Base-by-base conservation (phyloP, 805 yeast species). In the Brettanomyces anomalus region DNA sequence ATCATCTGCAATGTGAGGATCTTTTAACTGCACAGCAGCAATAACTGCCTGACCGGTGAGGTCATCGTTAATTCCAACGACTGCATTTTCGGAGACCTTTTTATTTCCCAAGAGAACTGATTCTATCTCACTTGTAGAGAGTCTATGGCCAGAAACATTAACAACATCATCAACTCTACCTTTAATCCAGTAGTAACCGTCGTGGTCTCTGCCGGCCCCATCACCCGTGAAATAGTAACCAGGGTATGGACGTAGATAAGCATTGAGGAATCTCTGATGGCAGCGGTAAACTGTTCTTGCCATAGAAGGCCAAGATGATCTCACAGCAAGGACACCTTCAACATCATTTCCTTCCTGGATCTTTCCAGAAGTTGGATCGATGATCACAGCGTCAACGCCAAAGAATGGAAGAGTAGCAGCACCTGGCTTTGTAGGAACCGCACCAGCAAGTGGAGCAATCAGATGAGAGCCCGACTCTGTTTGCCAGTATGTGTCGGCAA, bases 131-230 rank as follows among this genome's bases (percentile, higher is more conserved):
- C 97, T 94, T 37, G 98, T 90, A n/a, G 97, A 87, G 53, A 93
- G 74, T 66, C 98, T 81, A 68, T 93, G 98, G 52, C 98, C 98
- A 42, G 95, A 82, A 33, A 93, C 97, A 60, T 93, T 93, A 53
- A 90, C 98, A 46, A 93, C 97, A 58, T 93, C 98, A 64, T 93
- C 97, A 50, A 93, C 97, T 66, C 98, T 83, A 57, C 98, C 98
- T 65, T 90, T 77, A 63, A 93, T 90, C 96, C 97, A 93, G 71
- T 80, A 86, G 73, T 81, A 93, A 40, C 97, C 97, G 59, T 93
- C 97, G 49, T 77, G 77, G 64, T 93, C 98, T 62, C 97, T 80
- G 36, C 95, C 97, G 43, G 97, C 97, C 68, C 97, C 97, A 63
- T 90, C 98, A 56, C 98, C 98, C 11, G 97, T 85, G 73, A 93